Conservation (phyloP, 257 asterid species). For the Petrea volubilis region DNA sequence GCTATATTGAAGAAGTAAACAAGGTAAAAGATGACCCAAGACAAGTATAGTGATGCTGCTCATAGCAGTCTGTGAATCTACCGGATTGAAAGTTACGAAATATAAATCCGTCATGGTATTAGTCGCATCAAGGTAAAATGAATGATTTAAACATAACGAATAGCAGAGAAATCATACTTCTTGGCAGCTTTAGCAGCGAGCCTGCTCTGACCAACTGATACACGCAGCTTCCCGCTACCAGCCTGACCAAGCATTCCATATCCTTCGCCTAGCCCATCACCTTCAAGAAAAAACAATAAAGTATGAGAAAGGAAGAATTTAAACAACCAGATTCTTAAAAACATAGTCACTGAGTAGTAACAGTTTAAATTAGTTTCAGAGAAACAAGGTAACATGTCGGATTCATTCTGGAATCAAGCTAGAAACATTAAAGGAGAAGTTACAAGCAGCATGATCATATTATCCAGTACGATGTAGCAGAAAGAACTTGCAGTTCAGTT, state of each 20-base stretch:
- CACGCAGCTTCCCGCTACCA: constrained; percentile 94
- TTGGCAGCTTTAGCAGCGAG: constrained; percentile 91
- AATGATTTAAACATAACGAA: neutral
- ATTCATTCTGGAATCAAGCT: neutral
- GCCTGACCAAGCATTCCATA: constrained; percentile 99
- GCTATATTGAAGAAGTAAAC: constrained; percentile 5
- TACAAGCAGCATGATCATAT: neutral
- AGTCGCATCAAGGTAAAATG: too few relatives aligned
- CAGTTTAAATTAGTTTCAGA: neutral
- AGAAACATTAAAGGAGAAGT: neutral
- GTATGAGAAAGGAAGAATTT: neutral
- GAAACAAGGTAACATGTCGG: neutral
- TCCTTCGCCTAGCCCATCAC: constrained; percentile 99
- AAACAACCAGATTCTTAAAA: neutral
- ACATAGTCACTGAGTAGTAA: neutral
- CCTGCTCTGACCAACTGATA: constrained; percentile 74
- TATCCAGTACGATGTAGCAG: neutral
- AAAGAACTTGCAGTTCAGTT: neutral
- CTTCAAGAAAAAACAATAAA: constrained; percentile 39
- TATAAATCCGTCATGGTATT: neutral
- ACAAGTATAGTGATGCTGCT: too few relatives aligned
- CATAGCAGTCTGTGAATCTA: neutral
- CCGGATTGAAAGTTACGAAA: neutral
- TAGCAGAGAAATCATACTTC: constrained; percentile 48
- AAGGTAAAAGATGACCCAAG: neutral